A percentile compares a stretch with the other conserved stretches of the same genome.
Evolutionary conservation across 1,284 basidiomycete genomes (phyloP).

Genomic region (Apiotrichum akiyoshidainum): DNA sequence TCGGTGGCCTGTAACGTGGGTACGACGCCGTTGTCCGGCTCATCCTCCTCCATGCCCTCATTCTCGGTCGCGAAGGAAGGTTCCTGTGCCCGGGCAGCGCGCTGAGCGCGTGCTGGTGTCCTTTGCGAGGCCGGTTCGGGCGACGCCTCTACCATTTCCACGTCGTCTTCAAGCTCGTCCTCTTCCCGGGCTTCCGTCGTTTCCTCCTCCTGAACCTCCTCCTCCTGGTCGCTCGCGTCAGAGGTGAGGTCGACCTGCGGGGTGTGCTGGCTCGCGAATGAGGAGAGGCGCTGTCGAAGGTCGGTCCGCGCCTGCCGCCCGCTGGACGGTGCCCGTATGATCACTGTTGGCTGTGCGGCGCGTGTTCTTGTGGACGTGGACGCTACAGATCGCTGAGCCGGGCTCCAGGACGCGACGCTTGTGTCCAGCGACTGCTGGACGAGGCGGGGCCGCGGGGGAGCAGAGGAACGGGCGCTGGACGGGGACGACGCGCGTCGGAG

Average conservation of each 20-base stretch:
- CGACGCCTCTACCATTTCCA: not conserved
- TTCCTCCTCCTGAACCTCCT: constrained; percentile 11
- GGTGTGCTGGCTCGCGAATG: constrained; percentile 54
- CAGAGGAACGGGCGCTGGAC: not conserved
- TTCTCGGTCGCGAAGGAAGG: too few relatives aligned
- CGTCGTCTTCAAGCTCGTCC: constrained; percentile 25
- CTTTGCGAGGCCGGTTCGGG: too few relatives aligned
- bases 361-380: not conserved
- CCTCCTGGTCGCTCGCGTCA: constrained; percentile 10
- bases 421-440: constrained; percentile 27
- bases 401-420: constrained; percentile 27
- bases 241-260: not conserved
- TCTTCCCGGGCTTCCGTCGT: constrained; percentile 22
- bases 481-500: not conserved
- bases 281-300: constrained; percentile 55
- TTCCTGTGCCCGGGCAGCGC: too few relatives aligned
- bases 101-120: not conserved
- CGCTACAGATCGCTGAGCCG: constrained; percentile 2
- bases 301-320: constrained; percentile 39
- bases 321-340: constrained; percentile 12
- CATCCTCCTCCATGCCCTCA: too few relatives aligned
- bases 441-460: not conserved
- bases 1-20: too few relatives aligned
- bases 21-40: too few relatives aligned
- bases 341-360: not conserved